These are phyloP conservation scores for Artemisia argyi DNA, from an alignment of 129 eudicot species.

Conservation along the genomic window DNA sequence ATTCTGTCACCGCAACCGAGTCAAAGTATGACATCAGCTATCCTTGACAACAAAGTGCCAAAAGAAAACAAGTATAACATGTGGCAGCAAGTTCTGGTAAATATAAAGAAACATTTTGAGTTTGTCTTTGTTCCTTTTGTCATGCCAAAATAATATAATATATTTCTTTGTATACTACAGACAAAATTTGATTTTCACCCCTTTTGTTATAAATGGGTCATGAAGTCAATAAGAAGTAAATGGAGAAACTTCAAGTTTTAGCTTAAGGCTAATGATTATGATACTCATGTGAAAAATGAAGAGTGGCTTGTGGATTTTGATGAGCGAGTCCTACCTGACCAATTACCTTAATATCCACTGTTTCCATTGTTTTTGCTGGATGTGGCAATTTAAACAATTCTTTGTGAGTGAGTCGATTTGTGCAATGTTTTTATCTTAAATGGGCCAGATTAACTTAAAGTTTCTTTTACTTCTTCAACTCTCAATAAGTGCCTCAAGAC, in stretches of 20 bases:
- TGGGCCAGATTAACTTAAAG: too few relatives aligned
- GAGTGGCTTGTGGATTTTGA: constrained; percentile 59
- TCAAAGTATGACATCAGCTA: too few relatives aligned
- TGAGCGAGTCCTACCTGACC: constrained; percentile 58
- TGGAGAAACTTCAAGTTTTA: constrained; percentile 55
- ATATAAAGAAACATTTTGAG: neutral
- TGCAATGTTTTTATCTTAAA: too few relatives aligned
- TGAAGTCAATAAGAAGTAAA: constrained; percentile 49
- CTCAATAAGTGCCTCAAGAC: too few relatives aligned
- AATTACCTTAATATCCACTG: constrained; percentile 29
- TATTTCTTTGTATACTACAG: constrained; percentile 23
- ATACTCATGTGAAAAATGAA: constrained; percentile 42
- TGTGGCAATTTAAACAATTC: too few relatives aligned
- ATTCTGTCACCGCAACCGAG: too few relatives aligned
- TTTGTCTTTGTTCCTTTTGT: neutral
- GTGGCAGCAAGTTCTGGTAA: constrained; percentile 66
- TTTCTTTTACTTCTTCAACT: too few relatives aligned
- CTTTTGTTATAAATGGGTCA: constrained; percentile 45
- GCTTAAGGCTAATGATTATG: constrained; percentile 43
- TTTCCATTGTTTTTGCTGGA: too few relatives aligned
- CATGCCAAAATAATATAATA: neutral
- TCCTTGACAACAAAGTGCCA: constrained; percentile 31
- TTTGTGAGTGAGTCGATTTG: too few relatives aligned
- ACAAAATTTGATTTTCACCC: constrained; percentile 51
- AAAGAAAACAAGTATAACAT: constrained; percentile 50